A percentile compares a stretch with the other conserved stretches of the same genome.
Conservation (phyloP, 129 eudicot species). For the Chrysanthemum makinoi region DNA sequence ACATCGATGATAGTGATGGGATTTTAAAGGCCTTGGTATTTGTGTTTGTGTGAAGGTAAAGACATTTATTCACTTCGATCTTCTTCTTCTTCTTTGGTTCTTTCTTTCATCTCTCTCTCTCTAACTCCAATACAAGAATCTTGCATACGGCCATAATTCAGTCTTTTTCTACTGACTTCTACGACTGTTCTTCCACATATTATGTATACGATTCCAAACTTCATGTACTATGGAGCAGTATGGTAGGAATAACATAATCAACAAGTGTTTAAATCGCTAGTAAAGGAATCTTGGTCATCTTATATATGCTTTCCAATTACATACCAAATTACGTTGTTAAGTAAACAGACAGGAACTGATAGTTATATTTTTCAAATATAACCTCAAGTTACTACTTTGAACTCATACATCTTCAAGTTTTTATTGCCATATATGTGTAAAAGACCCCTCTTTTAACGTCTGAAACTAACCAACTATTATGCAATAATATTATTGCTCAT, state of each 20-base stretch:
- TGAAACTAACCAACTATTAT: no score
- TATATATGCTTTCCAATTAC: no score
- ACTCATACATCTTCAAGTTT: no score
- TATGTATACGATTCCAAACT: background rate
- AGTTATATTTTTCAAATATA: no score
- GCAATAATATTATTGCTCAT: no score
- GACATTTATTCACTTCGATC: slow-evolving; percentile 28
- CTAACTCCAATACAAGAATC: slow-evolving; percentile 25
- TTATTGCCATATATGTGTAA: no score
- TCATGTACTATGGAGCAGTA: background rate
- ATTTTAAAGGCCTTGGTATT: slow-evolving; percentile 29
- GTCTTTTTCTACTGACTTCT: slow-evolving; percentile 21
- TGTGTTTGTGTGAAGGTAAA: slow-evolving; percentile 28
- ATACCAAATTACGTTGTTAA: no score
- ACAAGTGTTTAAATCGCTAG: no score
- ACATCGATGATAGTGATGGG: slow-evolving; percentile 58
- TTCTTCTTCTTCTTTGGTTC: slow-evolving; percentile 30
- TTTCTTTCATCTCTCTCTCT: slow-evolving; percentile 14
- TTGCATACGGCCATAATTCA: slow-evolving; percentile 26
- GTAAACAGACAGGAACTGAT: no score
- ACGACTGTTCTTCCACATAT: background rate
- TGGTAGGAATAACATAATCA: background rate
- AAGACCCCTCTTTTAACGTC: no score
- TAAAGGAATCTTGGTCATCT: no score
- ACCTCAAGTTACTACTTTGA: no score